A percentile compares a stretch with the other conserved stretches of the same genome.
These are phyloP conservation scores for Alternaria viburni DNA, from an alignment of 2,329 filamentous ascomycete genomes.

Conservation along the genomic window DNA sequence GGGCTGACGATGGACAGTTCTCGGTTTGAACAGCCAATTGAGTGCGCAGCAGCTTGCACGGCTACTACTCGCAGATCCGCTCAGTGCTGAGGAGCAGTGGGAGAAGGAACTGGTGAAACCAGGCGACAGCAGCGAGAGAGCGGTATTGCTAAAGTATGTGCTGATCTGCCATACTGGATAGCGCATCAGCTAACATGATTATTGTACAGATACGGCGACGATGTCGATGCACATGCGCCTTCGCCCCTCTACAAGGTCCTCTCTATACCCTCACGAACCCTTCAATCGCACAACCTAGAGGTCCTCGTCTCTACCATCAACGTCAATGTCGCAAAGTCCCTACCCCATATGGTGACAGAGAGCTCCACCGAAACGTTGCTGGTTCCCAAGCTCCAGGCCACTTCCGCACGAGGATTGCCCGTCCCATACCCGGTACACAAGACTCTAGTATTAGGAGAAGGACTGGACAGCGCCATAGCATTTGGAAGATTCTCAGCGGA, in stretches of 20 bases:
- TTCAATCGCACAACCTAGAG: constrained; percentile 69
- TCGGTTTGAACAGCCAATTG: constrained; percentile 57
- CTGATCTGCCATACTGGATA: not conserved
- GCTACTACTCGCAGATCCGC: constrained; percentile 59
- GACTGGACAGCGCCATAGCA: constrained; percentile 70
- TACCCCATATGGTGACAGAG: constrained; percentile 35
- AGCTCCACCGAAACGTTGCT: constrained; percentile 70
- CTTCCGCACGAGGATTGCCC: constrained; percentile 67
- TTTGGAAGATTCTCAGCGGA: constrained; percentile 51
- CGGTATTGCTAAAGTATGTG: constrained; percentile 50
- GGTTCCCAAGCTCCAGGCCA: constrained; percentile 74
- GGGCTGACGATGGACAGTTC: constrained; percentile 48
- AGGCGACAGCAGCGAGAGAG: constrained; percentile 41
- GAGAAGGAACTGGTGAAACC: constrained; percentile 50
- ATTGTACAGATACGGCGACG: constrained; percentile 60
- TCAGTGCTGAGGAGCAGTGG: constrained; percentile 51
- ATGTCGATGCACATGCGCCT: constrained; percentile 53
- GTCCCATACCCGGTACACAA: constrained; percentile 85
- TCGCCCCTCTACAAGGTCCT: constrained; percentile 66
- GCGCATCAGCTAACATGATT: constrained; percentile 17
- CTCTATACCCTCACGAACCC: constrained; percentile 65
- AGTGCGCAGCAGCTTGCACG: constrained; percentile 71
- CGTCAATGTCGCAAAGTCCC: constrained; percentile 49
- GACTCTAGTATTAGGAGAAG: constrained; percentile 75
- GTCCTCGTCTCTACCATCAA: constrained; percentile 63